Evolutionary conservation across 2,329 filamentous ascomycete species (phyloP).

Genomic region (Paraphoma sp.): DNA sequence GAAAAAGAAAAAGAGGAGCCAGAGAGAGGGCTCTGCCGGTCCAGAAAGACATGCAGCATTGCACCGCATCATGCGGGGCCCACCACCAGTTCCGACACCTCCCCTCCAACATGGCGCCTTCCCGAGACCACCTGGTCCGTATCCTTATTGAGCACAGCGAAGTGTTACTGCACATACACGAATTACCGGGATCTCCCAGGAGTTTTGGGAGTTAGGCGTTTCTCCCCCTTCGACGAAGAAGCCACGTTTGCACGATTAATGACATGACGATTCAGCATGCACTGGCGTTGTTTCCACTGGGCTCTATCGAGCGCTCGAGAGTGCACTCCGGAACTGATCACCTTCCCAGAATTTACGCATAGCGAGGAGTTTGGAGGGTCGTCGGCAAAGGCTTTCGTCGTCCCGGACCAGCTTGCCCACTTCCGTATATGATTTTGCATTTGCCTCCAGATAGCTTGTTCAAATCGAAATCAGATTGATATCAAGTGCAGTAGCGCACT

Average conservation of each 20-base stretch:
- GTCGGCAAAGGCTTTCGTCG: neutral
- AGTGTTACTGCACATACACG: neutral
- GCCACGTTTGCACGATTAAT: too few relatives aligned
- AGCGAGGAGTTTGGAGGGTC: conserved; percentile 28
- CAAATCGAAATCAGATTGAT: too few relatives aligned
- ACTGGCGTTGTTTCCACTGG: neutral
- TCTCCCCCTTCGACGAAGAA: too few relatives aligned
- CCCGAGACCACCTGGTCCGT: conserved; percentile 31
- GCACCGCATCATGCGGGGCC: conserved; percentile 33
- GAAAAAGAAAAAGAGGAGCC: conserved; percentile 44
- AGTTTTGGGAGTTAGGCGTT: too few relatives aligned
- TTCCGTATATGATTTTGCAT: neutral
- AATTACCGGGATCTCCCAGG: too few relatives aligned
- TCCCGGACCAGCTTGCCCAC: neutral
- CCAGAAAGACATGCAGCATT: conserved; percentile 24
- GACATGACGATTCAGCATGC: neutral
- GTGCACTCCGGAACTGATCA: neutral
- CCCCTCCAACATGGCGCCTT: conserved; percentile 40
- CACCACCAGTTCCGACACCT: conserved; percentile 44
- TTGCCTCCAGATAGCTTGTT: neutral
- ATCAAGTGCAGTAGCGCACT: neutral
- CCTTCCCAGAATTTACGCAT: conserved; percentile 22
- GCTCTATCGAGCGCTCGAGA: neutral
- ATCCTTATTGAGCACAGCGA: conserved; percentile 15
- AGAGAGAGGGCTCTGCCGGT: conserved; percentile 35